Base-by-base conservation (phyloP, 2,329 filamentous ascomycete genomes). In the Fusarium buxicola region DNA sequence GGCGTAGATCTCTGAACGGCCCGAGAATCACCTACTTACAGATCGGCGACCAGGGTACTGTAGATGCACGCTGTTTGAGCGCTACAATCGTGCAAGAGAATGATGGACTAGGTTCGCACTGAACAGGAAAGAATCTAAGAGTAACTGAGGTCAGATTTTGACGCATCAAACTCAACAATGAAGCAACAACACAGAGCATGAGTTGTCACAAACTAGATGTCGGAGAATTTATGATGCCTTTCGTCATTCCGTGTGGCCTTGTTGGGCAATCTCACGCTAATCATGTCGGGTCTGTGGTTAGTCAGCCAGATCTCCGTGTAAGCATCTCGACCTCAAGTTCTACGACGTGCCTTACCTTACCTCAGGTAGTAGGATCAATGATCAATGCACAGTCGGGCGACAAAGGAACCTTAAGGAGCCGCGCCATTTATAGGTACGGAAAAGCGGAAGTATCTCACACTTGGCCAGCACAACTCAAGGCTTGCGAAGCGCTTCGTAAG, bases 171-270 rank as follows among this genome's bases (percentile, higher is more conserved):
- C 10, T 18, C 25, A 43, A 21, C 21, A 21, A 10, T n/a, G 25
- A 43, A 28, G 28, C 21, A 21, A 21, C n/a, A n/a, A n/a, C n/a
- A n/a, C n/a, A n/a, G n/a, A n/a, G 6, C 21, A 21, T 21, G 21
- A 21, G 4, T 54, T 59, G 55, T 21, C 15, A 25, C 11, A n/a
- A 7, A 10, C 27, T 35, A 15, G 39, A 47, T 10, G 43, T 35
- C 28, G 43, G 39, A 55, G 25, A 49, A 48, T 46, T 28, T 53
- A 34, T 44, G 34, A 43, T 61, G 43, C 49, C 61, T 61, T 65
- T 65, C 61, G 61, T 65, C 61, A 65, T 65, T 35, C 13, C 27
- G 38, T 56, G 56, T 51, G 61, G 46, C 60, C 51, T 60, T 60
- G 41, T 44, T 44, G 21, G 32, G n/a, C 55, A 38, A 48, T 49